Percentiles rank a stretch among this genome's conserved stretches.
Conservation (phyloP, 179 eudicot genomes). For the Patellifolia procumbens region DNA sequence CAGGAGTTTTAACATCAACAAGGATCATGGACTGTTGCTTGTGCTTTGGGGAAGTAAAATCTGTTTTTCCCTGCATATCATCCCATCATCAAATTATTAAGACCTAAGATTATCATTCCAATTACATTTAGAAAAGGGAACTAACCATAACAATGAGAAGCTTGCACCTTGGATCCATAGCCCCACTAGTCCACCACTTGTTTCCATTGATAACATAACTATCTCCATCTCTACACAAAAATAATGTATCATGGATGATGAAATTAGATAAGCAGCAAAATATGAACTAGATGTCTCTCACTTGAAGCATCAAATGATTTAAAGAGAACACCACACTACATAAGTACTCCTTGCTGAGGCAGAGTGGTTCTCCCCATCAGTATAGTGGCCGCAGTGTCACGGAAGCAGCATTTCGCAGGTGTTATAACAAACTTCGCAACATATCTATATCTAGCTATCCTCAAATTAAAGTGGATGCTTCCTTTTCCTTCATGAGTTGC, state of each 20-base stretch:
- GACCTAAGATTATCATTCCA: not conserved
- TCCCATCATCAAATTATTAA: constrained; percentile 1
- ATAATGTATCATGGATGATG: not conserved
- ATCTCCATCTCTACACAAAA: constrained; percentile 69
- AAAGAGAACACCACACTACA: not conserved
- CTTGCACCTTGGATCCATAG: constrained; percentile 99
- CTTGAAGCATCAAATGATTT: not conserved
- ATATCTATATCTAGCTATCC: no score
- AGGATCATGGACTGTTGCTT: constrained; percentile 98
- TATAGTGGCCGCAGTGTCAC: no score
- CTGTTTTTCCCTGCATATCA: constrained; percentile 84
- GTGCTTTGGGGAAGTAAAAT: constrained; percentile 76
- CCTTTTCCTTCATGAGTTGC: no score
- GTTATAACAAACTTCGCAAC: no score
- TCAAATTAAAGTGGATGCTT: no score
- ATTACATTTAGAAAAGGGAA: constrained; percentile 13
- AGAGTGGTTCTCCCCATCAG: no score
- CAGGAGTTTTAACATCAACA: constrained; percentile 82
- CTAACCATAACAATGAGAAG: constrained; percentile 90
- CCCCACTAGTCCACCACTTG: constrained; percentile 99
- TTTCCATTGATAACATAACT: constrained; percentile 82
- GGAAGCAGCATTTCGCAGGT: no score
- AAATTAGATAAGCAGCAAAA: not conserved
- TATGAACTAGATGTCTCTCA: not conserved
- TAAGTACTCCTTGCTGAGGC: no score